Evolutionary conservation across 768 basidiomycete species (phyloP).

Genomic region (Sporobolomyces phaffii): DNA sequence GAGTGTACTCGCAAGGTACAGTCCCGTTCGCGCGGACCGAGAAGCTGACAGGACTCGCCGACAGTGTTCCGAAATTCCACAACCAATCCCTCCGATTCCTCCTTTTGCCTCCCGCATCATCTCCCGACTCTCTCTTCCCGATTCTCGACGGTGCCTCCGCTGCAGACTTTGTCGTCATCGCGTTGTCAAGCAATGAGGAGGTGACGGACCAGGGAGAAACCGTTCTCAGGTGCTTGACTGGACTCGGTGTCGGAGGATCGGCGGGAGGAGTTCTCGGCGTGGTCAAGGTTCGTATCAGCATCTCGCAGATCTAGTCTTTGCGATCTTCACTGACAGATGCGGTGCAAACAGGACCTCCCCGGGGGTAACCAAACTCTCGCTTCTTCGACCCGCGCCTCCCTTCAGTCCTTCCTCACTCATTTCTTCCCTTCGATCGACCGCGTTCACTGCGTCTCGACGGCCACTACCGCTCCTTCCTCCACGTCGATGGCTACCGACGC

Average conservation of each 20-base stretch:
- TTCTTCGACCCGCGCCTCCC: constrained; percentile 70
- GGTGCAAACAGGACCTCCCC: constrained; percentile 34
- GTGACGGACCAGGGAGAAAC: constrained; percentile 82
- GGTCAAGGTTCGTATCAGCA: constrained; percentile 17
- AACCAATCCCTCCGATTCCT: constrained; percentile 77
- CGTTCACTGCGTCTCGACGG: constrained; percentile 60
- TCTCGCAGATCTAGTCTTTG: not conserved
- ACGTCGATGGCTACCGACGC: constrained; percentile 39
- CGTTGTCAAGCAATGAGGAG: constrained; percentile 72
- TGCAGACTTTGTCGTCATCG: constrained; percentile 82
- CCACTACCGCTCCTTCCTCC: constrained; percentile 46
- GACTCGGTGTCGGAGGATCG: constrained; percentile 80
- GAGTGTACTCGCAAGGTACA: not conserved
- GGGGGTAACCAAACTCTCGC: constrained; percentile 40
- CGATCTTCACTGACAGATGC: not conserved
- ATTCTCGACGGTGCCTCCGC: constrained; percentile 78
- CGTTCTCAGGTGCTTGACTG: constrained; percentile 76
- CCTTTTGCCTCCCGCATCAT: constrained; percentile 51
- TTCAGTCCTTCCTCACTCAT: constrained; percentile 89
- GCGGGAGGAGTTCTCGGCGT: constrained; percentile 59
- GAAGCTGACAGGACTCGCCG: not conserved
- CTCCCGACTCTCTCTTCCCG: constrained; percentile 54
- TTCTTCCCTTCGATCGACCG: constrained; percentile 77
- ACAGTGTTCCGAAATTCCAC: constrained; percentile 71
- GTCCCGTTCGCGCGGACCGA: too few species aligned